Percentiles rank a stretch among this genome's conserved stretches.
phyloP scores from a whole-genome alignment of 805 yeast species.

The Yamadazyma phyllophila region DNA sequence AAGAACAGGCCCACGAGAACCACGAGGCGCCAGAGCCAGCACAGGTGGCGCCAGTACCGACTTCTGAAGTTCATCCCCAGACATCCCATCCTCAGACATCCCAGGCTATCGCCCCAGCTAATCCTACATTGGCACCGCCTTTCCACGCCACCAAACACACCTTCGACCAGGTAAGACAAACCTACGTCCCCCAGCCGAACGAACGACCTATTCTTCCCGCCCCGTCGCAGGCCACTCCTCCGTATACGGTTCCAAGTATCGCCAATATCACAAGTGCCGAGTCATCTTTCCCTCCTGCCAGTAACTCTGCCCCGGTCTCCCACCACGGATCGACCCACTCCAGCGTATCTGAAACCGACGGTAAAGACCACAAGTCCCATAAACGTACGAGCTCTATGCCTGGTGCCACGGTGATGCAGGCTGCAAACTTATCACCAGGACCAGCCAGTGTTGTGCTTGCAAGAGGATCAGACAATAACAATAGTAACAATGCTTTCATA shows the following conservation, averaged over 20 bases:
- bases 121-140: not conserved
- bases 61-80: not conserved
- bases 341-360: not conserved
- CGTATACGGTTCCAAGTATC: not conserved
- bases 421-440: slow-evolving; percentile 34
- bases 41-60: not conserved
- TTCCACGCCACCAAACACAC: not conserved
- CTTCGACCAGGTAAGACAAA: not conserved
- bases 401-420: slow-evolving; percentile 1
- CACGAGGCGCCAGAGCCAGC: not conserved
- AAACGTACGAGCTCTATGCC: slow-evolving; percentile 25
- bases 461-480: slow-evolving; percentile 36
- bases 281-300: not conserved
- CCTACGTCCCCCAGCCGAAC: not conserved
- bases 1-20: too few species aligned
- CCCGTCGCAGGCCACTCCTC: not conserved
- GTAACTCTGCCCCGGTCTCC: slow-evolving; percentile 10
- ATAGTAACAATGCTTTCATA: slow-evolving; percentile 53
- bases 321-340: slow-evolving; percentile 9
- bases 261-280: not conserved
- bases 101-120: not conserved
- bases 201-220: not conserved
- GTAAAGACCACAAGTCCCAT: slow-evolving; percentile 11
- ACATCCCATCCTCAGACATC: not conserved
- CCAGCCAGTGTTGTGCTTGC: slow-evolving; percentile 45